Evolutionary conservation across 306 rosid species (phyloP).

Genomic region (Cajanus cajan): DNA sequence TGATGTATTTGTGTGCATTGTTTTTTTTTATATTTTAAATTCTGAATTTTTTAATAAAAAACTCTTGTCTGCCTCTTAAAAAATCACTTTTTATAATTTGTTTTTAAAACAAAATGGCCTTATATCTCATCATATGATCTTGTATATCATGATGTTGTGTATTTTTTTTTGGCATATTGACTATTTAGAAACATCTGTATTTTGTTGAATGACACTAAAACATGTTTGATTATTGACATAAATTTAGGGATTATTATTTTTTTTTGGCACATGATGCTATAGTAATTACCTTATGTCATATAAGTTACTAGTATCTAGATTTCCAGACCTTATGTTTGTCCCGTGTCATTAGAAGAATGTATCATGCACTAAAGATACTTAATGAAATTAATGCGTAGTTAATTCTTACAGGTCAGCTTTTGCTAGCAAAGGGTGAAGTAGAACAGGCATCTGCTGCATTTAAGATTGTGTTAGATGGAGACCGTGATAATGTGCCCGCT

Average conservation of each 20-base stretch:
- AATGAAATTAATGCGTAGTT: conserved; percentile 4
- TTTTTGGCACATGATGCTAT: not conserved
- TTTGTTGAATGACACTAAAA: not conserved
- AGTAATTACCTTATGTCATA: conserved; percentile 14
- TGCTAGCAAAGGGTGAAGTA: conserved; percentile 92
- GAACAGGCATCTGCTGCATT: conserved; percentile 96
- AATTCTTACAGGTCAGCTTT: conserved; percentile 89
- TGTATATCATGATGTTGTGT: not conserved
- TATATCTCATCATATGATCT: not conserved
- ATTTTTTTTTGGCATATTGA: conserved; percentile 18
- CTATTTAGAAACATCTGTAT: conserved; percentile 21
- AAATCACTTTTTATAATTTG: too few species aligned
- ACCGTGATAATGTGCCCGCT: conserved; percentile 91
- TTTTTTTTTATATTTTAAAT: too few species aligned
- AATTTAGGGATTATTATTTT: conserved; percentile 19
- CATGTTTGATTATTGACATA: conserved; percentile 6
- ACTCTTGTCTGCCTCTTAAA: too few species aligned
- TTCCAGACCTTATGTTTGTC: conserved; percentile 6
- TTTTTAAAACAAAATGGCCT: too few species aligned
- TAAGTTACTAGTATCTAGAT: not conserved
- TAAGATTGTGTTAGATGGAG: conserved; percentile 94
- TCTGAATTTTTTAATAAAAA: too few species aligned
- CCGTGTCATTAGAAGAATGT: conserved; percentile 21
- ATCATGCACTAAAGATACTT: conserved; percentile 20
- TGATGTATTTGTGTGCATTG: too few species aligned